Evolutionary conservation across 225 moss, liverwort and hornwort genomes (phyloP).

Genomic region (Pseudisothecium myosuroides): DNA sequence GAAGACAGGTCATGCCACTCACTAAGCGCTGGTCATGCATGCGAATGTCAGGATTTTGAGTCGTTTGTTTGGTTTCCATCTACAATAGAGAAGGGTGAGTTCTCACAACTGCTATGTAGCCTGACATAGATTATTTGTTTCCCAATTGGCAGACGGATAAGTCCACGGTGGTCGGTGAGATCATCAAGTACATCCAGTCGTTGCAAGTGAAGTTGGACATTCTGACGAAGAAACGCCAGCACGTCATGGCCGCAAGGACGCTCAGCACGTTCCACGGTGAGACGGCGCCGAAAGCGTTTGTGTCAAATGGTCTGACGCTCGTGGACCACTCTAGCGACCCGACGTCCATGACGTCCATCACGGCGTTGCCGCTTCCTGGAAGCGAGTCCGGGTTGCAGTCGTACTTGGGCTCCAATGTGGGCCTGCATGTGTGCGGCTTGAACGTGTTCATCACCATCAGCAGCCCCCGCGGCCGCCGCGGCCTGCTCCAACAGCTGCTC

Average conservation of each 20-base stretch:
- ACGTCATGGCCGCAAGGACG: constrained; percentile 22
- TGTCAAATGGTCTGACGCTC: constrained; percentile 36
- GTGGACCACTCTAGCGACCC: constrained; percentile 28
- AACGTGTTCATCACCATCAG: constrained; percentile 92
- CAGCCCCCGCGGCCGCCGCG: constrained; percentile 69
- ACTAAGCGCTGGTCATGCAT: background rate
- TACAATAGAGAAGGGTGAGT: background rate
- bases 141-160: constrained; percentile 65
- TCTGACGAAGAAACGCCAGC: constrained; percentile 62
- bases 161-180: constrained; percentile 88
- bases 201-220: constrained; percentile 69
- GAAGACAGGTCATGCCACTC: background rate
- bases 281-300: constrained; percentile 11
- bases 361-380: constrained; percentile 43
- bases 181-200: constrained; percentile 88
- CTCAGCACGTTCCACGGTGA: constrained; percentile 13
- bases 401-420: constrained; percentile 79
- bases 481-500: constrained; percentile 64
- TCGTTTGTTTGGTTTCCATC: background rate
- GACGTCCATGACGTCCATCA: constrained; percentile 22
- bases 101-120: background rate
- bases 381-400: constrained; percentile 80
- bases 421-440: constrained; percentile 88
- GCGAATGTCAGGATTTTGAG: background rate
- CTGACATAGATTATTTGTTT: background rate